These are phyloP conservation scores for Aspergillus eucalypticola DNA, from an alignment of 2,329 filamentous ascomycete species.

Conservation along the genomic window DNA sequence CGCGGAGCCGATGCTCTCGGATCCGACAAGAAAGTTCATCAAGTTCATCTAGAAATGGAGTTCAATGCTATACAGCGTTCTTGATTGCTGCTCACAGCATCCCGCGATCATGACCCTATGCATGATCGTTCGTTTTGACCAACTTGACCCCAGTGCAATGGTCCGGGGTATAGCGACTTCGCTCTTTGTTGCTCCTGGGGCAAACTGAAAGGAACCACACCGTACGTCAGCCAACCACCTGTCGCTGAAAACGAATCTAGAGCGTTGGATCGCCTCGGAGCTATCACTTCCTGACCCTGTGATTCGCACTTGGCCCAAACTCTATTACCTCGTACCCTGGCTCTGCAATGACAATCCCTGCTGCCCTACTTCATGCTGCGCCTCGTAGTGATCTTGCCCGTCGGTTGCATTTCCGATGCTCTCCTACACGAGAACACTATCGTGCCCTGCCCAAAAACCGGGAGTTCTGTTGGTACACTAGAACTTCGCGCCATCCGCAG, in stretches of 20 bases:
- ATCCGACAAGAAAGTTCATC: background rate
- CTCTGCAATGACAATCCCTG: background rate
- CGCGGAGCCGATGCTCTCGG: background rate
- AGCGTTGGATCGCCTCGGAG: background rate
- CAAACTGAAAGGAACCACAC: background rate
- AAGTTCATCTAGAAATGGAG: background rate
- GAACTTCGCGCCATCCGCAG: background rate
- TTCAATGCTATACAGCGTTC: background rate
- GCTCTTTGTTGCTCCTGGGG: background rate
- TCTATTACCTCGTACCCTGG: background rate
- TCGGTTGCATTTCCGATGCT: background rate
- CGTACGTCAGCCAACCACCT: background rate
- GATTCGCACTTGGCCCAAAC: background rate
- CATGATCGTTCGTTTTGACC: background rate
- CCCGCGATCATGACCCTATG: background rate
- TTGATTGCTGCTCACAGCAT: background rate
- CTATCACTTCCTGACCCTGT: background rate
- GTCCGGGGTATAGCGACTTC: background rate
- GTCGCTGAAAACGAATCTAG: background rate
- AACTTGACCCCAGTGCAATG: background rate
- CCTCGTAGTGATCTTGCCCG: background rate
- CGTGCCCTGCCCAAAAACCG: background rate
- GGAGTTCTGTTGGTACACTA: background rate
- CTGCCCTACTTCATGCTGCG: background rate
- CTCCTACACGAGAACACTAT: background rate